phyloP scores from a whole-genome alignment of 306 rosid species.

The Cercis canadensis region DNA sequence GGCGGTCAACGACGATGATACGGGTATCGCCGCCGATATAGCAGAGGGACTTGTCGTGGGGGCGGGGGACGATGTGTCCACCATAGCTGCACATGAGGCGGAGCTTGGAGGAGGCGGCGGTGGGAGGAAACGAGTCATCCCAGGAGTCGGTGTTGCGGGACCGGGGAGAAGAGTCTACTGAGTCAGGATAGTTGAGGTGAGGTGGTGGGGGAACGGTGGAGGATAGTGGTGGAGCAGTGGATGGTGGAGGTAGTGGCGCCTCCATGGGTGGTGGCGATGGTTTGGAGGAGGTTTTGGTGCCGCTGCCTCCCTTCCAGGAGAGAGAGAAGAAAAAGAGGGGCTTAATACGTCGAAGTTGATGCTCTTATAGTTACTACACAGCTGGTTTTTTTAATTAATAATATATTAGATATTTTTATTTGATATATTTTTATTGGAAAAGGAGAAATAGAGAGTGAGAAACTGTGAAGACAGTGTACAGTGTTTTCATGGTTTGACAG shows the following conservation, averaged over 20 bases:
- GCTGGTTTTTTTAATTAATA: constrained; percentile 17
- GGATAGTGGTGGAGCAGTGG: constrained; percentile 45
- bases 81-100: constrained; percentile 98
- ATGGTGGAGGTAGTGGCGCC: constrained; percentile 48
- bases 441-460: constrained; percentile 24
- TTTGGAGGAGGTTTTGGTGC: constrained; percentile 24
- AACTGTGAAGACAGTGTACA: constrained; percentile 6
- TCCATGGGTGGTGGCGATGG: constrained; percentile 44
- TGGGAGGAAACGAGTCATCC: constrained; percentile 73
- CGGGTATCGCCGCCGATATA: constrained; percentile 96
- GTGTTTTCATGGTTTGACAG: constrained; percentile 58
- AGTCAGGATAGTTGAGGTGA: constrained; percentile 67
- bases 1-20: constrained; percentile 77
- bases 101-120: constrained; percentile 51
- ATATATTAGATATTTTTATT: too few species aligned
- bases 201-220: constrained; percentile 36
- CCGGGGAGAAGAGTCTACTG: constrained; percentile 81
- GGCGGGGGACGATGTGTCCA: constrained; percentile 96
- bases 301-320: constrained; percentile 30
- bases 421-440: too few species aligned
- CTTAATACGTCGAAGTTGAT: background rate
- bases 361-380: constrained; percentile 49
- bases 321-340: constrained; percentile 11
- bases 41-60: constrained; percentile 92
- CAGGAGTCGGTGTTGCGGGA: constrained; percentile 85